Base-by-base conservation (phyloP, 345 rosid genomes). In the Eucalyptus sp. region DNA sequence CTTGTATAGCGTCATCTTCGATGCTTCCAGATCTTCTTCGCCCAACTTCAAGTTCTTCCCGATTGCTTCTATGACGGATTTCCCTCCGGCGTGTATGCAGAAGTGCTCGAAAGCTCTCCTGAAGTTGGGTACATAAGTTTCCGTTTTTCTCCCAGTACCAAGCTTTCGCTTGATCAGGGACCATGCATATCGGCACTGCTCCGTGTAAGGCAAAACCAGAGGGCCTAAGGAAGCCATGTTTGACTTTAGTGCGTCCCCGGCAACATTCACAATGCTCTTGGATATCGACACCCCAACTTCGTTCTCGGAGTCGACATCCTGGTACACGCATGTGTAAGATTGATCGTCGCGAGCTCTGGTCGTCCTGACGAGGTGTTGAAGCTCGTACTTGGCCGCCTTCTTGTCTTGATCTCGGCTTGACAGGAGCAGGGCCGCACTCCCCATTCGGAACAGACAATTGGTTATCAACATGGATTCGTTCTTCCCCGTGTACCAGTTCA, bases 381-480 rank as follows among this genome's bases (percentile, higher is more conserved):
- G 91, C 46, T 93, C 91, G 88, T 93, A 93, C 90, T 95, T 96
- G 64, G 97, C 94, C 44, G 41, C 84, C 33, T 87, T 86, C 88
- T 68, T 90, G 90, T 93, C 92, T 3, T 87, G 91, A 9, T 86
- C 91, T 51, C 93, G 91, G 92, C 90, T 96, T 37, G 98, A 92
- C 90, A 96, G 83, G 29, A 95, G 90, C 15, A 95, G 51, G 4
- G 96, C 96, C 5, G 97, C 95, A 27, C 95, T 91, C 20, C 97
- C 98, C 96, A 95, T 93, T n/a, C 96, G 93, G 83, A 94, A 95
- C 50, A 96, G 95, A 84, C 96, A 96, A 90, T 93, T 95, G 6
- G 92, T 91, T 29, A 95, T 92, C 84, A 94, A 92, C 98, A 95
- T 94, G n/a, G 95, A 93, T 37, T 91, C 54, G 50, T 94, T 93